Evolutionary conservation across 305 asterid genomes (phyloP), one percentile per base, ranked within the genome.

Genomic region (Rubia tinctorum): DNA sequence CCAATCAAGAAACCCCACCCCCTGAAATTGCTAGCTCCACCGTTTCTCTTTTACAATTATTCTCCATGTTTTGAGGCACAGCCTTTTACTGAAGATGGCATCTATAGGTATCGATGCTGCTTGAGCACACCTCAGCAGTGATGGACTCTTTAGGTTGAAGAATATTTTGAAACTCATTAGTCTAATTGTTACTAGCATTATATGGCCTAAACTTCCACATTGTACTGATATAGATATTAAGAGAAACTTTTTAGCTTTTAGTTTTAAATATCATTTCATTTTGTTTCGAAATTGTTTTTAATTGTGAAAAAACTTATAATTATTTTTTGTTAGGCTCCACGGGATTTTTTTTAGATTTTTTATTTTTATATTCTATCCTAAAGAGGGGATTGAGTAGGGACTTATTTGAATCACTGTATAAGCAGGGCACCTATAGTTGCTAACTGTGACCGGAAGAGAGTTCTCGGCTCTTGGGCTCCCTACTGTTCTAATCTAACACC

Each of bases 381-480:
- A 53, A 22, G 27, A 39, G 34, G 27, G 22, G 67, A 20, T 51
- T 43, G 6, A 59, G 25, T 63, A 13, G 13, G 30, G 43, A 9
- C 12, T 4, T 61, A 69, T 37, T 61, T 69, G 71, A 53, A 58
- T 83, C 69, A 81, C 58, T 55, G 53, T 71, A 45, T 75, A 23
- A 72, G 76, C 88, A 92, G 98, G 90, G 86, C 85, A 61, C 97
- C 98, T 15, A 73, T 94, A 69, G 99, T 94, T 75, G 96, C 99
- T 64, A 85, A 83, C 84, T 88, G 95, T 78, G 99, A 94, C 73
- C 86, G 99, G 58, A 82, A 88, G 74, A 89, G 99, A 76, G 89
- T 90, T 76, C 96, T 94, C 58, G 85, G 92, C 67, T 84, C 92
- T 51, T 94, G 99, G 99, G 91, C 96, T 62, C 83, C 89, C 51